Evolutionary conservation across 768 basidiomycete genomes (phyloP), one percentile per base, ranked within the genome.

Genomic region (Porphyrellus cyaneotinctus): DNA sequence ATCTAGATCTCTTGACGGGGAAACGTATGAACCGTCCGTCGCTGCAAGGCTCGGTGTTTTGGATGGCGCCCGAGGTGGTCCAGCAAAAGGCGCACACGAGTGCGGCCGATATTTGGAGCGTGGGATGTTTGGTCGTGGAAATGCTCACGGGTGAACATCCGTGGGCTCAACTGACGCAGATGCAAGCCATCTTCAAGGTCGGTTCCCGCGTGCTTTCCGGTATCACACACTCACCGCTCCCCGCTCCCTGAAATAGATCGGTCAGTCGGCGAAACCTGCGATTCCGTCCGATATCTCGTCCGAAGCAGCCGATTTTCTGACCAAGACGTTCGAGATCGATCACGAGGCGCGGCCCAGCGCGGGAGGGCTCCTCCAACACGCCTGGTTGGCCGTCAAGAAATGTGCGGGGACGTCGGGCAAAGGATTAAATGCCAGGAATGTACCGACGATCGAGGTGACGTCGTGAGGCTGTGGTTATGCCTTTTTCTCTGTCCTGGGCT

Each of bases 61-160:
- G 95, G 95, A 97, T 98, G 95, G 95, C 95, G 0, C 95, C 95
- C 0, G 95, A 97, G 70, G 93, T 97, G 18, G 97, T 98, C 53
- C 95, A 95, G 65, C 97, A 99, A 73, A 93, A 86, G 23, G 82
- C 85, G 0, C 91, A 97, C 65, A 95, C 93, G 11, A 79, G 77
- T 54, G 95, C 95, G 64, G 93, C 94, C 7, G 95, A 97, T 67
- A 95, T 97, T 49, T 97, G 95, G 95, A 91, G 90, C 66, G 87
- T 97, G 1, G 94, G 94, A 2, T 95, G 94, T 68, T 72, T 97
- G 43, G 86, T 97, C 23, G 91, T 97, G 13, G 94, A 97, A 70
- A 97, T 97, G 94, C 75, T 97, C 49, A 97, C 95, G 0, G 93
- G 94, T 2, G 88, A 93, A 64, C 94, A 95, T 66, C 94, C 94